Evolutionary conservation across 192 early-diverging fungal species (phyloP).

Genomic region (Gigaspora rosea): DNA sequence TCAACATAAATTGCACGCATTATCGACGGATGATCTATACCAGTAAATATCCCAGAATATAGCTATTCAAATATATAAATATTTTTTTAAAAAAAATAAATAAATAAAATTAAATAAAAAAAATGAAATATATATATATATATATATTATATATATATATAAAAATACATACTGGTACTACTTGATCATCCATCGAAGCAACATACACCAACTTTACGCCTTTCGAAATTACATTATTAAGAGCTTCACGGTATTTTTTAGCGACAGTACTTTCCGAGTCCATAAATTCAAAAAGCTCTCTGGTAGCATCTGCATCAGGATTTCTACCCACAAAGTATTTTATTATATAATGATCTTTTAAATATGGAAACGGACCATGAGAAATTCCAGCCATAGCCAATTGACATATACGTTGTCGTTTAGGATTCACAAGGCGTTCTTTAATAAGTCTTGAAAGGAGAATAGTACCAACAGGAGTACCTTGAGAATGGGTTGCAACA

Average conservation of each 20-base stretch:
- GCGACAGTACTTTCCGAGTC: slow-evolving; percentile 71
- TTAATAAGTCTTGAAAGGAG: slow-evolving; percentile 73
- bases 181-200: slow-evolving; percentile 94
- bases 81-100: background rate
- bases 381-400: slow-evolving; percentile 92
- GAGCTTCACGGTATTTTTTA: slow-evolving; percentile 68
- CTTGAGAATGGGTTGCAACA: slow-evolving; percentile 92
- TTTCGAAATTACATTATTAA: slow-evolving; percentile 62
- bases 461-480: slow-evolving; percentile 84
- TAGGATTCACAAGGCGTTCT: slow-evolving; percentile 58
- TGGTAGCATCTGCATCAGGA: slow-evolving; percentile 79
- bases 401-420: slow-evolving; percentile 72
- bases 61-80: slow-evolving; percentile 36
- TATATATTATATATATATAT: background rate
- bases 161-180: slow-evolving; percentile 65
- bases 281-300: slow-evolving; percentile 95
- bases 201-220: slow-evolving; percentile 79
- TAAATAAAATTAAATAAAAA: no score
- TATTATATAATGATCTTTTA: slow-evolving; percentile 82
- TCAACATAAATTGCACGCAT: slow-evolving; percentile 92
- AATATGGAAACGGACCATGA: slow-evolving; percentile 84
- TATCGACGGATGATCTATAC: slow-evolving; percentile 75
- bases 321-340: slow-evolving; percentile 63
- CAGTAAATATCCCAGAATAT: slow-evolving; percentile 73
- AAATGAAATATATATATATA: background rate